Conservation (phyloP, 345 rosid genomes). For the Pistacia atlantica region DNA sequence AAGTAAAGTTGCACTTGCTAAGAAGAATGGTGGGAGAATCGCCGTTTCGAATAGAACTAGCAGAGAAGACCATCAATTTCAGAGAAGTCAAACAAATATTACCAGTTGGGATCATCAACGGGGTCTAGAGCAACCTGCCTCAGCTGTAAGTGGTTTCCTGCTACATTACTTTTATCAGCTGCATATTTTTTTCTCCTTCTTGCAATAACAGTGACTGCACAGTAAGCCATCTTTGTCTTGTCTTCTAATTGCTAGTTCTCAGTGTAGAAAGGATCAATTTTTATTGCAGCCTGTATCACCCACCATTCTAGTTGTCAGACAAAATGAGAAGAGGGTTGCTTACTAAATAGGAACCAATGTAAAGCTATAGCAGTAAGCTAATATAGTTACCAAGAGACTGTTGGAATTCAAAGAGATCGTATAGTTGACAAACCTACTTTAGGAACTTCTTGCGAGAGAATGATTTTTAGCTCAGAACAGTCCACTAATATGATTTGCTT, state of each 20-base stretch:
- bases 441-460: background rate
- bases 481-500: background rate
- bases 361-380: background rate
- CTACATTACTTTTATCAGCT: background rate
- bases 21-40: slow-evolving; percentile 19
- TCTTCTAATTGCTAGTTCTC: background rate
- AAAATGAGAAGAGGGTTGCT: background rate
- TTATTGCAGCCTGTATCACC: too few relatives aligned
- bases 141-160: slow-evolving; percentile 21
- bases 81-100: slow-evolving; percentile 10
- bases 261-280: background rate
- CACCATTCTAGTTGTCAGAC: background rate
- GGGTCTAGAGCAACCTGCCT: slow-evolving; percentile 18
- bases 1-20: slow-evolving; percentile 30
- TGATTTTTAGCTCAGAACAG: background rate
- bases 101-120: slow-evolving; percentile 10
- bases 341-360: background rate
- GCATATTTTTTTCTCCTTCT: background rate
- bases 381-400: background rate
- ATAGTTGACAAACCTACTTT: background rate
- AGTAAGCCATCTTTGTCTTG: background rate
- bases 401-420: background rate
- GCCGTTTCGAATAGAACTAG: background rate
- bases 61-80: background rate
- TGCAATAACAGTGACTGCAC: background rate